phyloP scores from a whole-genome alignment of 495 filamentous ascomycete genomes.

The Neurospora terricola region DNA sequence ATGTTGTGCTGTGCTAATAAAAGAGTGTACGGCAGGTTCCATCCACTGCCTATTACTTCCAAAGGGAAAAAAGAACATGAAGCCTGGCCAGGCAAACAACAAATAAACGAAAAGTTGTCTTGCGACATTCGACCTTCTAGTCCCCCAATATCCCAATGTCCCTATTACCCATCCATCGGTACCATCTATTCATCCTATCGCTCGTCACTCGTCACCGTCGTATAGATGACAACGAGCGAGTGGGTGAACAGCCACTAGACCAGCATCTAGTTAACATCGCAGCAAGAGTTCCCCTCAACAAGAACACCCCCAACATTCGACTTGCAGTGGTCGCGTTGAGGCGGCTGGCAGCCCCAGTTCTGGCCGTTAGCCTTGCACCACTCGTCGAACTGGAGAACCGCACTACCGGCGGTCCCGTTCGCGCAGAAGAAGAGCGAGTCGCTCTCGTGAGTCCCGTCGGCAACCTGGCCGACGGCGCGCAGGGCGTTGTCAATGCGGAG shows the following conservation, averaged over 20 bases:
- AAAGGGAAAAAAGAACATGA: background rate
- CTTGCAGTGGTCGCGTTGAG: background rate
- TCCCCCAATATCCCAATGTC: background rate
- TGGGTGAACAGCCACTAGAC: background rate
- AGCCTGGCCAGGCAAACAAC: background rate
- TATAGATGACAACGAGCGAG: background rate
- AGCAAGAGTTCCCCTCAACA: background rate
- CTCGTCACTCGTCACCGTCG: background rate
- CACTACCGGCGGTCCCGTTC: background rate
- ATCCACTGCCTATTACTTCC: background rate
- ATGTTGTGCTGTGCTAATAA: background rate
- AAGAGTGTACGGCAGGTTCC: background rate
- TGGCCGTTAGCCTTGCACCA: conserved; percentile 1
- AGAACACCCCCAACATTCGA: background rate
- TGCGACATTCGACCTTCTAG: background rate
- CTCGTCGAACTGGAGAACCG: background rate
- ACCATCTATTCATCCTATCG: background rate
- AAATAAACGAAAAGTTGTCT: background rate
- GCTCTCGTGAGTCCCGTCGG: conserved; percentile 1
- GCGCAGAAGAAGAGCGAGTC: conserved; percentile 2
- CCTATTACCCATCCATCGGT: background rate
- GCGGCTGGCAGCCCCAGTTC: conserved; percentile 3
- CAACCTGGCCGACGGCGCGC: background rate
- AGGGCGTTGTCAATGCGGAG: conserved; percentile 4
- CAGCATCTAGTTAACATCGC: background rate